Conservation (phyloP, 768 basidiomycete species). For the Kwoniella europaea region DNA sequence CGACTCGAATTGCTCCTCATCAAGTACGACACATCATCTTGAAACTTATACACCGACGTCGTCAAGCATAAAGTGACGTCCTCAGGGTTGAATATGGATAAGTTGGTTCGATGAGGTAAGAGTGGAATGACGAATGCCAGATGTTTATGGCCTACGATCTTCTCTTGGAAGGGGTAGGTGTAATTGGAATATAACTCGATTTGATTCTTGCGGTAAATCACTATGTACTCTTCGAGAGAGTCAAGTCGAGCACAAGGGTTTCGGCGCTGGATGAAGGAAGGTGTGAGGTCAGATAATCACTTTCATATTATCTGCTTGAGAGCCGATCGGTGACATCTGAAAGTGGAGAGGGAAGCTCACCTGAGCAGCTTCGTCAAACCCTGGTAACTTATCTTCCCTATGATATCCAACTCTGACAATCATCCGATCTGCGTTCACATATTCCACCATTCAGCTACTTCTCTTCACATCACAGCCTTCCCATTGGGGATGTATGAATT, state of each 20-base stretch:
- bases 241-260: conserved; percentile 63
- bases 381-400: conserved; percentile 56
- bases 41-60: conserved; percentile 39
- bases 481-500: too few relatives aligned
- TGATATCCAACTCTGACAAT: conserved; percentile 76
- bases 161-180: conserved; percentile 69
- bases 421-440: conserved; percentile 74
- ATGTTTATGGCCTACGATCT: conserved; percentile 72
- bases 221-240: conserved; percentile 80
- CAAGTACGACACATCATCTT: conserved; percentile 32
- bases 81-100: conserved; percentile 85
- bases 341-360: conserved; percentile 16
- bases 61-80: conserved; percentile 77
- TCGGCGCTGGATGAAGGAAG: conserved; percentile 68
- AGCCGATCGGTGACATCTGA: conserved; percentile 7
- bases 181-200: conserved; percentile 83
- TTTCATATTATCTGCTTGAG: too few relatives aligned
- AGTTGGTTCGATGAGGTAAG: conserved; percentile 65
- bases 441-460: not conserved
- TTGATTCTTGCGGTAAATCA: conserved; percentile 76
- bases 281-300: too few relatives aligned
- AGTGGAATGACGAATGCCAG: conserved; percentile 81
- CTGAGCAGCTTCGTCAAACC: conserved; percentile 42
- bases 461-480: not conserved
- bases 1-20: conserved; percentile 34